Evolutionary conservation across 169 alveolate species (phyloP), one percentile per base, ranked within the genome.

Genomic region (Toxoplasma gondii): DNA sequence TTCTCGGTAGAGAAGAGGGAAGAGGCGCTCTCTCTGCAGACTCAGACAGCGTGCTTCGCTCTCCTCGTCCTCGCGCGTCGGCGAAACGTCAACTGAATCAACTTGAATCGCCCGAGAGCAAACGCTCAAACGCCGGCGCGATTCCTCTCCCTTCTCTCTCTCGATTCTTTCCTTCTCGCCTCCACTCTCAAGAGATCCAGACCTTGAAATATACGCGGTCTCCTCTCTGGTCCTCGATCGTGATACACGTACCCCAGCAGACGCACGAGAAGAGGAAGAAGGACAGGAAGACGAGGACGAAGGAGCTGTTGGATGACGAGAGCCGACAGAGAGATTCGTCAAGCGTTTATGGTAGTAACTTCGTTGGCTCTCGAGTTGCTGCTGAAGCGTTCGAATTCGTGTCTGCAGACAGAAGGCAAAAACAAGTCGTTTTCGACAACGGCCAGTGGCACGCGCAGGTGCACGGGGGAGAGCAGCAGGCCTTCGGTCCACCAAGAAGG

Each of bases 331-430:
- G 27, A 38, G 36, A 43, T 86, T 69, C 36, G 78, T 39, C 36
- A 92, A 86, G 83, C 94, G 67, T 36, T 69, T 39, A 22, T 92
- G 94, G 38, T 92, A 92, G 91, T 92, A 92, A 1, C 53, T 86
- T 5, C 94, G 58, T 88, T 92, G 94, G 27, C 69, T 38, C 69
- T 36, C 36, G 1, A 92, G 91, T 36, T 92, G 94, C 91, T 92
- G 91, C 94, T 92, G 87, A 82, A 92, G 91, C 36, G 70, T 53
- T 78, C 87, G 86, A 29, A 92, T 82, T 86, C 94, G 94, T 34
- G 81, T 58, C 94, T 92, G 94, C 44, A 39, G 12, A 49, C 4
- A 12, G 12, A 12, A 49, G 12, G 12, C 58, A 49, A 88, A 74
- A 90, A 31, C 44, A 44, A 49, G 58, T 53, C 92, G 34, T 31